Conservation (phyloP, 192 early-diverging fungal species). For the Kickxella alabastrina region DNA sequence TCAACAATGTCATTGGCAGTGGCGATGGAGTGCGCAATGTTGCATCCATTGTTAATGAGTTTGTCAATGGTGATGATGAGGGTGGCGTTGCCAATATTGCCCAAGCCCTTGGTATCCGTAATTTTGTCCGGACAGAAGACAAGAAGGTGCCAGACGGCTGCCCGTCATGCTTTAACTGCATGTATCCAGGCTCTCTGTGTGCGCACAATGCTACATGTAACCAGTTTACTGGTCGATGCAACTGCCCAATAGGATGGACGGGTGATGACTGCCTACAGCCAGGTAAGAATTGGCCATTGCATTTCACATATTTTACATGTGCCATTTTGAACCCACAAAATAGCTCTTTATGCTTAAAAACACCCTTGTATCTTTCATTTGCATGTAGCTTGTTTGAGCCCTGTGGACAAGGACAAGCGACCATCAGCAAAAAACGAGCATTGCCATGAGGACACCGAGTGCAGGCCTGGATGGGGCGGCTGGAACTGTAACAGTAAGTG, state of each 20-base stretch:
- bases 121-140: conserved; percentile 32
- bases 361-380: not conserved
- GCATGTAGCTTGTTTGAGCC: conserved; percentile 68
- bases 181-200: conserved; percentile 68
- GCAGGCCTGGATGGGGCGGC: conserved; percentile 84
- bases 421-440: conserved; percentile 52
- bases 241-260: conserved; percentile 75
- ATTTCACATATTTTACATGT: not conserved
- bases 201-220: conserved; percentile 73
- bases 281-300: conserved; percentile 21
- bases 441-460: conserved; percentile 61
- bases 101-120: conserved; percentile 39
- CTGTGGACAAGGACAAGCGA: conserved; percentile 61
- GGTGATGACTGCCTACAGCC: conserved; percentile 73
- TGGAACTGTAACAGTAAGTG: conserved; percentile 84
- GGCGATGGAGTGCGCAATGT: conserved; percentile 10
- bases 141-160: conserved; percentile 53
- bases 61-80: conserved; percentile 39
- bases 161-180: conserved; percentile 84
- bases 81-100: conserved; percentile 24
- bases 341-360: not conserved
- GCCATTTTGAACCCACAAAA: not conserved
- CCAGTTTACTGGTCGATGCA: conserved; percentile 68
- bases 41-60: conserved; percentile 16
- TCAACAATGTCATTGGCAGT: conserved; percentile 1